A percentile compares a stretch with the other conserved stretches of the same genome.
These are phyloP conservation scores for Groenewaldozyma salmanticensis DNA, from an alignment of 805 yeast genomes.

Conservation along the genomic window DNA sequence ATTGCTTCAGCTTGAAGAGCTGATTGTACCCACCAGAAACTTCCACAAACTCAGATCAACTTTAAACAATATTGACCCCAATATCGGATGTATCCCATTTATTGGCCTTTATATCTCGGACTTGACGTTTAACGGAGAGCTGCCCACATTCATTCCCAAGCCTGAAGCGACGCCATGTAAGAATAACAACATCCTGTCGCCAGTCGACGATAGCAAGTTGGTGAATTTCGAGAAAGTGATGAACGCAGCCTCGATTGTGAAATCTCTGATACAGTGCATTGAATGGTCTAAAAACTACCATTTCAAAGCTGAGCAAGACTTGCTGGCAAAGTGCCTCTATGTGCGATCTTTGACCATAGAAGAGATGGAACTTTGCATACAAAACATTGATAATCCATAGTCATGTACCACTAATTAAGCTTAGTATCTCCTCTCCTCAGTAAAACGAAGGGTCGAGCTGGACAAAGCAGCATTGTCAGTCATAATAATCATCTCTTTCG, in stretches of 20 bases:
- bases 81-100: conserved; percentile 81
- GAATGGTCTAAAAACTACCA: conserved; percentile 74
- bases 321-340: conserved; percentile 76
- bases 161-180: background rate
- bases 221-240: conserved; percentile 73
- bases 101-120: conserved; percentile 81
- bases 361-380: conserved; percentile 21
- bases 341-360: conserved; percentile 33
- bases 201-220: conserved; percentile 21
- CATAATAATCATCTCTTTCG: too few relatives aligned
- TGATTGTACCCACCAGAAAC: conserved; percentile 68
- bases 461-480: too few relatives aligned
- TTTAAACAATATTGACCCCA: conserved; percentile 48
- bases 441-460: background rate
- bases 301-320: conserved; percentile 45
- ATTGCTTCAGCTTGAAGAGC: conserved; percentile 56
- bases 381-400: conserved; percentile 5
- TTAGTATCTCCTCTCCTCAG: background rate
- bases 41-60: conserved; percentile 58
- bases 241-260: conserved; percentile 66
- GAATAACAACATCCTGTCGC: background rate
- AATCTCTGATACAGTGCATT: conserved; percentile 66
- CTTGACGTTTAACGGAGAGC: conserved; percentile 61
- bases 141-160: conserved; percentile 37
- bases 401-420: background rate